Evolutionary conservation across 2,329 filamentous ascomycete genomes (phyloP), one percentile per base, ranked within the genome.

Genomic region (Pseudofabraea citricarpa): DNA sequence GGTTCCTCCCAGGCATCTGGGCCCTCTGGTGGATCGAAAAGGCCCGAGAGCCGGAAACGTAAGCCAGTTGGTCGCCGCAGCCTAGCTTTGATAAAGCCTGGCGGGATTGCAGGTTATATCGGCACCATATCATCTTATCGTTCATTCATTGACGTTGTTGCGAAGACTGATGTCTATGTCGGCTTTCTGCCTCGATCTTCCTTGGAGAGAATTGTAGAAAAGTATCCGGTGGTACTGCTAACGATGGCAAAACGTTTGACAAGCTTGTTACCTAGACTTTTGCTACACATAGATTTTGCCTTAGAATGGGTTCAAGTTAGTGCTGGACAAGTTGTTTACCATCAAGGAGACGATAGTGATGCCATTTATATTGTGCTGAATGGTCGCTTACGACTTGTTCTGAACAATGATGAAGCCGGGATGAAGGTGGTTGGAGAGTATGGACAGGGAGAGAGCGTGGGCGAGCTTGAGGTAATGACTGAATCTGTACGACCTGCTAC

Each of bases 351-450:
- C 53, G 93, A 97, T 53, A 98, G 93, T 57, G 93, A 98, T 64
- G 91, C 94, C 1, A 98, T 98, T 31, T 98, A 97, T 57, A 90
- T 98, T 48, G 93, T 98, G 2, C 75, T 98, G 13, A 98, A 98
- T 55, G 93, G 93, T 8, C 86, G 93, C 13, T 67, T 98, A 15
- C 79, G 94, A 43, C 78, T 91, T 0, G 86, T 98, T 1, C 77
- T 90, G 47, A 90, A 96, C 55, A 81, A 81, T 12, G 81, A 85
- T 36, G 85, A 87, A 50, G 89, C 89, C 1, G 85, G 85, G 3
- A 85, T 95, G 68, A 85, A 83, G 36, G 90, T 95, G 10, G 79
- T 89, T 40, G 91, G 89, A 10, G 94, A 98, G 63, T 97, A 86
- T 58, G 93, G 93, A 4, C 93, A 98, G 65, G 94, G 94, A 7